Evolutionary conservation across 148 eudicot species (phyloP), one percentile per base, ranked within the genome.

Genomic region (Nyssa sinensis): DNA sequence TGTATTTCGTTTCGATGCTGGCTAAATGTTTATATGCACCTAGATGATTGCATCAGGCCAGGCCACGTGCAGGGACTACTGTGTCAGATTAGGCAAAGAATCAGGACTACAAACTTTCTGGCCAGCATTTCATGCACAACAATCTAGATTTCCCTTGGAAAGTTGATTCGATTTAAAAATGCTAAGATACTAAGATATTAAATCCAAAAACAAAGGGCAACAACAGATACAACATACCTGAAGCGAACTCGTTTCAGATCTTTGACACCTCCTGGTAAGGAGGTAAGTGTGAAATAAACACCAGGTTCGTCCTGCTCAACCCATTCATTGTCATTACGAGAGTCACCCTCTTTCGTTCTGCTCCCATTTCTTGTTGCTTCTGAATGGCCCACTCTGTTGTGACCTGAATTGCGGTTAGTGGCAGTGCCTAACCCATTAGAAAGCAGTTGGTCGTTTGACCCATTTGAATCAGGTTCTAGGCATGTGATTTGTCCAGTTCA

Each of bases 271-370:
- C 96, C 97, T 66, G 96, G 93, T 75, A 92, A 83, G 69, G 98
- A 88, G 73, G 89, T 86, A 73, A 94, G 93, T 5, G 97, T 94
- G 35, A 94, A 88, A 80, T 94, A 94, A 67, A 94, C 98, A 81
- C 98, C 98, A 62, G 93, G 92, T 68, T 94, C 98, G 64, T 94
- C 93, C 87, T 94, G 98, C 80, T 94, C 97, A 68, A 94, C 97
- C 98, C 98, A 90, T 83, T 94, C 97, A 60, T 71, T 86, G 57
- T 92, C 94, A 64, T 69, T 79, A 72, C 81, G 92, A 71, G 89
- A 44, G 74, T 92, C 97, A 70, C 82, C 79, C 77, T 92, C 96
- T 81, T 82, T 88, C 66, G 74, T 82, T 87, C 85, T 90, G 73
- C 77, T 82, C 44, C 87, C 88, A 64, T 80, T 87, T 88, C 85